Percentiles rank a stretch among this genome's conserved stretches.
Conservation (phyloP, 2,329 filamentous ascomycete genomes). For the Aspergillus phoenicis region DNA sequence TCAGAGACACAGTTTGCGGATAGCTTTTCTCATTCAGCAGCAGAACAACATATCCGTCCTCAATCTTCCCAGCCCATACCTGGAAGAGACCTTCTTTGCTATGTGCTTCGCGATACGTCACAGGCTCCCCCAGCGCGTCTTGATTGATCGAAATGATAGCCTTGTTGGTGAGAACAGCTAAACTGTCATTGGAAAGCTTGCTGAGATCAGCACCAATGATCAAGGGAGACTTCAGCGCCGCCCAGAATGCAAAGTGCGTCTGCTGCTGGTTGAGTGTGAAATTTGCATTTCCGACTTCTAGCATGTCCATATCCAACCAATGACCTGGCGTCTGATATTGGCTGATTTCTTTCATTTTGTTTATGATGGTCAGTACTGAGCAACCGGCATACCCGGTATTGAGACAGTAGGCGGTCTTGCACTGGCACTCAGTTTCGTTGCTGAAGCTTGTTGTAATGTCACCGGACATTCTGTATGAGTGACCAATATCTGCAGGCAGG, state of each 20-base stretch:
- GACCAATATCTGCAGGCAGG: conserved; percentile 3
- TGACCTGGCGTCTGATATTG: conserved; percentile 29
- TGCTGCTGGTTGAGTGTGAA: conserved; percentile 36
- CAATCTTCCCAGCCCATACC: conserved; percentile 6
- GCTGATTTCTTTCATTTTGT: conserved; percentile 19
- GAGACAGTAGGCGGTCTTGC: conserved; percentile 31
- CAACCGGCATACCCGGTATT: conserved; percentile 39
- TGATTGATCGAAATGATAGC: conserved; percentile 7
- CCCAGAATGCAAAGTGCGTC: conserved; percentile 52
- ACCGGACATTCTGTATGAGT: conserved; percentile 33
- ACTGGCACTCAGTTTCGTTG: conserved; percentile 27
- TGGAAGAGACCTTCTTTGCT: background rate
- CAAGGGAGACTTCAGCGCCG: conserved; percentile 48
- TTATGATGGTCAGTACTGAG: conserved; percentile 14
- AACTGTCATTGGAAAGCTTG: conserved; percentile 1
- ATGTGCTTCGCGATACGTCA: background rate
- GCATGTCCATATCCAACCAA: conserved; percentile 48
- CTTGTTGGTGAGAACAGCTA: conserved; percentile 2
- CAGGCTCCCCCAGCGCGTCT: background rate
- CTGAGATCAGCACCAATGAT: conserved; percentile 43
- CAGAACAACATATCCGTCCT: conserved; percentile 3
- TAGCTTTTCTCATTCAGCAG: conserved; percentile 12
- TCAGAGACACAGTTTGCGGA: background rate
- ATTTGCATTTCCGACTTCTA: conserved; percentile 50
- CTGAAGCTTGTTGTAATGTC: conserved; percentile 28